Percentiles rank a stretch among this genome's conserved stretches.
phyloP scores from a whole-genome alignment of 2,329 filamentous ascomycete species.

The Monilinia fructicola region DNA sequence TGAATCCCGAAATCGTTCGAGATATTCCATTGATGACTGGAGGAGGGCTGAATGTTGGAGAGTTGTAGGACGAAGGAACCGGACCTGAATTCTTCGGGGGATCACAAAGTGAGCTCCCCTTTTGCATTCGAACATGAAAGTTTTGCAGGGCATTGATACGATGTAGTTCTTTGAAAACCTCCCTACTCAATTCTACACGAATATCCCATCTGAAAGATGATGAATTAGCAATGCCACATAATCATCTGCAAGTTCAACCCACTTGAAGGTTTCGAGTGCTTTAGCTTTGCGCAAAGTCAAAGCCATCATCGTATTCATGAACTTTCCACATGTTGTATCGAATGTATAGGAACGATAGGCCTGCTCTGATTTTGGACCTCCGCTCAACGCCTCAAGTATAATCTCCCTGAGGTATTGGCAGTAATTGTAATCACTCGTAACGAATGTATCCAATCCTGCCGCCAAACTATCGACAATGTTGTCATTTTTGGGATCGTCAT shows the following conservation, averaged over 20 bases:
- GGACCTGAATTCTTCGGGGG: constrained; percentile 42
- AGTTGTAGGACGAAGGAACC: background rate
- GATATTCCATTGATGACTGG: constrained; percentile 37
- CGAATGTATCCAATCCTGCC: constrained; percentile 59
- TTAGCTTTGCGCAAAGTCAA: constrained; percentile 56
- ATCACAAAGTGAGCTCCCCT: constrained; percentile 55
- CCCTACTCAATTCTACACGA: constrained; percentile 59
- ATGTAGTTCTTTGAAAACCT: constrained; percentile 58
- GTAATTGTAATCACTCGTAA: constrained; percentile 64
- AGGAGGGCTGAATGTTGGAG: background rate
- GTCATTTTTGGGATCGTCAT: constrained; percentile 53
- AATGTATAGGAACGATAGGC: constrained; percentile 56
- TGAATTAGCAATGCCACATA: no score
- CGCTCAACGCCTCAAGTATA: constrained; percentile 55
- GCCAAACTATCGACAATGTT: constrained; percentile 58
- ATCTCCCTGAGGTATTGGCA: constrained; percentile 57
- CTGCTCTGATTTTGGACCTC: constrained; percentile 53
- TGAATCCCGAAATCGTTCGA: constrained; percentile 58
- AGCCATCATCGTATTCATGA: constrained; percentile 60
- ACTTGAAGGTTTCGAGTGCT: constrained; percentile 52
- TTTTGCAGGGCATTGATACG: constrained; percentile 52
- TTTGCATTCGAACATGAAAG: constrained; percentile 59
- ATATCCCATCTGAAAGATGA: constrained; percentile 53
- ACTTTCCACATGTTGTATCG: constrained; percentile 59
- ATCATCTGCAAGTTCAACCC: no score